Percentiles rank a stretch among this genome's conserved stretches.
Conservation (phyloP, 805 yeast species). For the Tetrapisispora fleetii region DNA sequence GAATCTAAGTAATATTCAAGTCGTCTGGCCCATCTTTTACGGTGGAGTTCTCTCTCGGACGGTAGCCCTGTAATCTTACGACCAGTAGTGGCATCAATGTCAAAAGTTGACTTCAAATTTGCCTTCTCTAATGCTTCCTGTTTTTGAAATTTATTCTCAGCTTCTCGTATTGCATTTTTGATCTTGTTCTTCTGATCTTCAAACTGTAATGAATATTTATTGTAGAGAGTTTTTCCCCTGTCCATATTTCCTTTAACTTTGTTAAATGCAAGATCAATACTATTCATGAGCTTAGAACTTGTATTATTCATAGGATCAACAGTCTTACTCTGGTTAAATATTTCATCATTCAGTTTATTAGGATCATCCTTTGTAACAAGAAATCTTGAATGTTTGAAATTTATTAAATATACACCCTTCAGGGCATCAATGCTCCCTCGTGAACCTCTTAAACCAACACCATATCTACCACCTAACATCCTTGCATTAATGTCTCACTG, state of each 20-base stretch:
- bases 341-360: background rate
- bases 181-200: constrained; percentile 21
- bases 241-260: constrained; percentile 6
- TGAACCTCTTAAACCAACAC: background rate
- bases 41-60: constrained; percentile 34
- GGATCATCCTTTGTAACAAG: background rate
- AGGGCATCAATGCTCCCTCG: background rate
- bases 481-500: background rate
- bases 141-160: constrained; percentile 29
- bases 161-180: constrained; percentile 29
- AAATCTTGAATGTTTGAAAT: background rate
- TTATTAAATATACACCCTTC: too few species aligned
- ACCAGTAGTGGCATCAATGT: constrained; percentile 29
- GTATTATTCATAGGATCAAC: too few species aligned
- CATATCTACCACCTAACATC: background rate
- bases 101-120: constrained; percentile 26
- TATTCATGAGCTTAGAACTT: background rate
- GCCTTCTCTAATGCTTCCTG: constrained; percentile 23
- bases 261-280: constrained; percentile 11
- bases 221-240: background rate
- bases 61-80: constrained; percentile 33
- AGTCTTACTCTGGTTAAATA: too few species aligned
- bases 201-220: constrained; percentile 11
- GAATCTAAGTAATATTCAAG: constrained; percentile 44
- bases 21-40: constrained; percentile 35